A percentile compares a stretch with the other conserved stretches of the same genome.
phyloP scores from a whole-genome alignment of 179 eudicot genomes.

The Vitellaria paradoxa region DNA sequence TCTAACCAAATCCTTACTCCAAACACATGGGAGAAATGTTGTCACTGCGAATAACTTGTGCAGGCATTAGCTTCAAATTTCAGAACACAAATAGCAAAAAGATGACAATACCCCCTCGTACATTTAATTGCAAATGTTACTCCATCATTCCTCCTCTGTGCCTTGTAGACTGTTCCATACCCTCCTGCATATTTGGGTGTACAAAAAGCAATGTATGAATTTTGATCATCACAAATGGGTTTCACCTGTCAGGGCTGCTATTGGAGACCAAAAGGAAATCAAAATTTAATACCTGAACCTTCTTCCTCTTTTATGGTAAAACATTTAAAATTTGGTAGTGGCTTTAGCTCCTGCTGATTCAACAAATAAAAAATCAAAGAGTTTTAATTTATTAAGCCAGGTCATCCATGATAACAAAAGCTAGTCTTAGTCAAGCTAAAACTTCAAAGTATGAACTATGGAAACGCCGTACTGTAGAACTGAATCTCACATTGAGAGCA shows the following conservation, averaged over 20 bases:
- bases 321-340: slow-evolving; percentile 63
- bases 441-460: neutral
- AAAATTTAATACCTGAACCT: slow-evolving; percentile 75
- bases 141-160: slow-evolving; percentile 76
- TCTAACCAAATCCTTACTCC: neutral
- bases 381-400: slow-evolving; percentile 7
- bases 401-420: neutral
- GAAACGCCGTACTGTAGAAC: neutral
- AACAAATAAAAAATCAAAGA: slow-evolving; percentile 22
- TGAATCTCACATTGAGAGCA: slow-evolving; percentile 33
- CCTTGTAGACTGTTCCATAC: slow-evolving; percentile 96
- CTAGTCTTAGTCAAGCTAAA: neutral
- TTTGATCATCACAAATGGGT: neutral
- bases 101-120: slow-evolving; percentile 29
- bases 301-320: slow-evolving; percentile 84
- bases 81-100: neutral
- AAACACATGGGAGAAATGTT: neutral
- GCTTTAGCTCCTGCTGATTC: slow-evolving; percentile 41
- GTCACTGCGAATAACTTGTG: neutral
- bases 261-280: neutral
- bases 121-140: slow-evolving; percentile 85
- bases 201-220: neutral
- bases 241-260: neutral
- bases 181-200: slow-evolving; percentile 63
- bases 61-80: neutral